Evolutionary conservation across 352 stramenopile genomes (phyloP), one percentile per base, ranked within the genome.

Genomic region (Chloridella minuta): DNA sequence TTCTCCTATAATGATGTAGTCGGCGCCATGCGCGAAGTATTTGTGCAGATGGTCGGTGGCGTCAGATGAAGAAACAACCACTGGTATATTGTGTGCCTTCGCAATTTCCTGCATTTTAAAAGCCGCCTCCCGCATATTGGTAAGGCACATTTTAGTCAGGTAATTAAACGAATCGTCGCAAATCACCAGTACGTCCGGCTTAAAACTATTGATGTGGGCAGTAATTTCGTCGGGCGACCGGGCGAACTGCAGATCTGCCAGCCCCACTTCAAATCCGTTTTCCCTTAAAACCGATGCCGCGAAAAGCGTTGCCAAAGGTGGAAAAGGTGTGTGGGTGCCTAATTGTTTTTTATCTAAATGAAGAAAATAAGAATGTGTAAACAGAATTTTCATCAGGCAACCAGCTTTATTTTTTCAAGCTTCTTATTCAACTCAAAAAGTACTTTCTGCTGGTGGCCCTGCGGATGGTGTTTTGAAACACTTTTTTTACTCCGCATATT

Each of bases 311-410:
- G 10, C 40, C 40, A 66, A 66, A 18, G 40, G 40, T 66, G 40
- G 40, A 66, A 18, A 66, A 66, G 40, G 40, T n/a, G 10, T 10
- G 10, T 10, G n/a, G n/a, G 10, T 10, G 10, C 10, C 40, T n/a
- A 66, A 10, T 66, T 66, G 40, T 66, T 66, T 66, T 66, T 10
- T 10, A 66, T 66, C 40, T 18, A 66, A 66, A 18, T 66, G 40
- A 66, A 66, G 40, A n/a, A 66, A 66, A 66, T 66, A 66, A n/a
- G 40, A 66, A 66, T 66, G 40, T 66, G 40, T 66, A n/a, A 66
- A 66, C n/a, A 66, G n/a, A 18, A 66, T 18, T 66, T 66, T 66
- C 40, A 66, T 66, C 10, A 66, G 40, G n/a, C 10, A 18, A 66
- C 40, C 40, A n/a, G 40, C n/a, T n/a, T n/a, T n/a, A n/a, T n/a